Evolutionary conservation across 331 rosid genomes (phyloP).

Genomic region (Acacia pycnantha): DNA sequence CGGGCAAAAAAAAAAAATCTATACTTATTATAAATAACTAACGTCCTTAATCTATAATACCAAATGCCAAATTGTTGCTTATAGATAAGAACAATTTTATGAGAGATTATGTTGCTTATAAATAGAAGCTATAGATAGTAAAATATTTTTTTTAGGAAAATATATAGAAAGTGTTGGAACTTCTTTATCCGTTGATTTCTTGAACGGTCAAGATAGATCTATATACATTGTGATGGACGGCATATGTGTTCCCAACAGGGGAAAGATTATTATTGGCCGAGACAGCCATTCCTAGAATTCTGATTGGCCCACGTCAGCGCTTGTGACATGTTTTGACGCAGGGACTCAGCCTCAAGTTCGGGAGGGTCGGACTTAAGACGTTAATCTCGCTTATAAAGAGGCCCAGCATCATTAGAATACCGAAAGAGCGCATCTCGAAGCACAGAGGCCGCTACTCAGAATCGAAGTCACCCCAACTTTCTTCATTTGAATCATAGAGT

Average conservation of each 20-base stretch:
- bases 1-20: no score
- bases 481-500: slow-evolving; percentile 19
- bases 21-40: no score
- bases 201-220: no score
- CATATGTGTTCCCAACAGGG: slow-evolving; percentile 47
- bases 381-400: slow-evolving; percentile 36
- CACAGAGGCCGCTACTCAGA: background rate
- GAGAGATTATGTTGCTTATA: no score
- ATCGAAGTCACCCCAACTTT: background rate
- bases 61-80: no score
- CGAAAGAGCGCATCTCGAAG: background rate
- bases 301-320: slow-evolving; percentile 73
- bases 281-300: background rate
- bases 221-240: slow-evolving; percentile 33
- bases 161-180: no score
- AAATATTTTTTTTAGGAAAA: no score
- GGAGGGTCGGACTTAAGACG: slow-evolving; percentile 27
- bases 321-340: slow-evolving; percentile 49
- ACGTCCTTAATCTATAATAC: no score
- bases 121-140: no score
- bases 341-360: background rate
- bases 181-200: no score
- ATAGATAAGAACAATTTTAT: no score
- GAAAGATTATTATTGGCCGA: slow-evolving; percentile 45
- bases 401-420: background rate